These are phyloP conservation scores for Ambrosiella beaveri DNA, from an alignment of 2,329 filamentous ascomycete species.

Conservation along the genomic window DNA sequence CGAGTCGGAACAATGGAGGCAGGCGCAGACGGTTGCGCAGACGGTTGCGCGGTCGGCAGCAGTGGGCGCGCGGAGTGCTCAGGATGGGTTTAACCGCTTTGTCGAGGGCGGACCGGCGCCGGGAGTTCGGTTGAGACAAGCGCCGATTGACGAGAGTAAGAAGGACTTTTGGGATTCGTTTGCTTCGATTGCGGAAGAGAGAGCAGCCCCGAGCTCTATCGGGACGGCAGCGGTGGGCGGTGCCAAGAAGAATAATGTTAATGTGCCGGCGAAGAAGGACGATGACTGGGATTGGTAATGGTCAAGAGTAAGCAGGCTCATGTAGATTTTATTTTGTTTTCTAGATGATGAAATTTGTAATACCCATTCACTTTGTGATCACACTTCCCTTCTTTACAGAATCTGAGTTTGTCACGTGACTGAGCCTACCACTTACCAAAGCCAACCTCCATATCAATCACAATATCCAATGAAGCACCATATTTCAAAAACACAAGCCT, in stretches of 20 bases:
- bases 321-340: no score
- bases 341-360: no score
- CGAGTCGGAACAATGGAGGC: constrained; percentile 59
- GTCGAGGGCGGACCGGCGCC: constrained; percentile 49
- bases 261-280: constrained; percentile 25
- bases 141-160: constrained; percentile 43
- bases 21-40: constrained; percentile 28
- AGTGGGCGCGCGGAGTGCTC: constrained; percentile 55
- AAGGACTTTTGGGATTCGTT: constrained; percentile 91
- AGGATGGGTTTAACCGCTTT: constrained; percentile 68
- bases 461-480: no score
- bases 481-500: no score
- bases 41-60: constrained; percentile 44
- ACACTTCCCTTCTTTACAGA: no score
- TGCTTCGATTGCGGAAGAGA: constrained; percentile 47
- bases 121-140: constrained; percentile 20
- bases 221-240: constrained; percentile 38
- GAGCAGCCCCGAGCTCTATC: constrained; percentile 23
- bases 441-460: no score
- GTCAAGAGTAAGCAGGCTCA: no score
- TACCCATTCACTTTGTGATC: no score
- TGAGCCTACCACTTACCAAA: no score
- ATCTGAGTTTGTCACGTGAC: no score
- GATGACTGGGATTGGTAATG: constrained; percentile 45
- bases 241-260: constrained; percentile 14